Conservation (phyloP, 2,329 filamentous ascomycete genomes). For the Bipolaris gigantea region DNA sequence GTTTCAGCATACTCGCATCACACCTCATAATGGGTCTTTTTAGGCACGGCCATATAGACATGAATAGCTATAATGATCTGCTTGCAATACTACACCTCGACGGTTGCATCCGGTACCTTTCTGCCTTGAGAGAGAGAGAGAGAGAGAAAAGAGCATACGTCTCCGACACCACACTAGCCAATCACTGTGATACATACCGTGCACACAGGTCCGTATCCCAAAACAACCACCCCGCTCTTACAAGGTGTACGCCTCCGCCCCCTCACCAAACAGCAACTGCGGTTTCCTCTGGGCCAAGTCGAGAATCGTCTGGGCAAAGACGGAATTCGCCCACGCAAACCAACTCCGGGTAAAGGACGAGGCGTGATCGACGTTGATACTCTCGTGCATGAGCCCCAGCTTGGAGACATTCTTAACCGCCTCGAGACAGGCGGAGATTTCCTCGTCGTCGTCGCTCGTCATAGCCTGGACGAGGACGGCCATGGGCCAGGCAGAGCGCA, state of each 20-base stretch:
- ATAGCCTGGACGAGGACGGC: constrained; percentile 87
- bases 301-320: constrained; percentile 90
- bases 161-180: neutral
- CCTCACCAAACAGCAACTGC: constrained; percentile 76
- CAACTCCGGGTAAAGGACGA: constrained; percentile 63
- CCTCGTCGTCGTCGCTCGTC: constrained; percentile 79
- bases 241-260: constrained; percentile 48
- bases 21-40: neutral
- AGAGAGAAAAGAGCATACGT: neutral
- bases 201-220: neutral
- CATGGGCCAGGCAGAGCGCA: constrained; percentile 97
- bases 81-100: neutral
- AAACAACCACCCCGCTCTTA: neutral
- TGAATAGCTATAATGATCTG: neutral
- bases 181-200: neutral
- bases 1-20: neutral
- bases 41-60: neutral
- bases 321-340: constrained; percentile 98
- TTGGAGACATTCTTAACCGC: constrained; percentile 70
- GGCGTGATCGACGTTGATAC: constrained; percentile 53
- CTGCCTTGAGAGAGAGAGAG: no score
- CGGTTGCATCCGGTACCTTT: neutral
- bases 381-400: constrained; percentile 86
- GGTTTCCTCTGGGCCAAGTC: constrained; percentile 89
- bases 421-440: constrained; percentile 74